A percentile compares a stretch with the other conserved stretches of the same genome.
These are phyloP conservation scores for Tillandsia leiboldiana DNA, from an alignment of 176 grass and related monocot genomes.

Conservation along the genomic window DNA sequence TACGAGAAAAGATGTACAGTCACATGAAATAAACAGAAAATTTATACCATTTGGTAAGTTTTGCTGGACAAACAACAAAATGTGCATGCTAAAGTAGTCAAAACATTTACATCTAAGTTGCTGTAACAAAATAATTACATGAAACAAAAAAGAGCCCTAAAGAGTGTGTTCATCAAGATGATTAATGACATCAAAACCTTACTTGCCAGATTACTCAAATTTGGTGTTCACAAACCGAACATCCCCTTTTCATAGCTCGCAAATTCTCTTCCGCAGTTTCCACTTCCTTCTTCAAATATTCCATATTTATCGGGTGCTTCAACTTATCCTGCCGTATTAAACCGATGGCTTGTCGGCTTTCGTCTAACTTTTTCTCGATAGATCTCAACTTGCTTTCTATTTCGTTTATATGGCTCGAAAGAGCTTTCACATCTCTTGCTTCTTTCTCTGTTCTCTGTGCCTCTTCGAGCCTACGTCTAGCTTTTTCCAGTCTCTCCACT, in stretches of 20 bases:
- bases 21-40: no score
- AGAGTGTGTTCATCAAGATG: no score
- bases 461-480: constrained; percentile 35
- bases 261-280: constrained; percentile 41
- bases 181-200: no score
- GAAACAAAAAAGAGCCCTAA: no score
- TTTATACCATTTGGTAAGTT: no score
- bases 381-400: constrained; percentile 35
- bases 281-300: constrained; percentile 40
- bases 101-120: no score
- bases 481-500: constrained; percentile 34
- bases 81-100: no score
- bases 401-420: constrained; percentile 39
- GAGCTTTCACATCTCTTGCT: constrained; percentile 19
- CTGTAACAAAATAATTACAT: no score
- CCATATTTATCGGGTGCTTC: constrained; percentile 20
- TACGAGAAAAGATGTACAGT: no score
- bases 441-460: constrained; percentile 32
- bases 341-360: constrained; percentile 18
- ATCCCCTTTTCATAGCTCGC: constrained; percentile 25
- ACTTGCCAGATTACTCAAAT: not conserved
- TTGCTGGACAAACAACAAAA: no score
- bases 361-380: constrained; percentile 45
- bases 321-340: constrained; percentile 10
- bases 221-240: not conserved